A percentile compares a stretch with the other conserved stretches of the same genome.
phyloP scores from a whole-genome alignment of 371 early-diverging fungal species.

The Lichtheimia hyalospora region DNA sequence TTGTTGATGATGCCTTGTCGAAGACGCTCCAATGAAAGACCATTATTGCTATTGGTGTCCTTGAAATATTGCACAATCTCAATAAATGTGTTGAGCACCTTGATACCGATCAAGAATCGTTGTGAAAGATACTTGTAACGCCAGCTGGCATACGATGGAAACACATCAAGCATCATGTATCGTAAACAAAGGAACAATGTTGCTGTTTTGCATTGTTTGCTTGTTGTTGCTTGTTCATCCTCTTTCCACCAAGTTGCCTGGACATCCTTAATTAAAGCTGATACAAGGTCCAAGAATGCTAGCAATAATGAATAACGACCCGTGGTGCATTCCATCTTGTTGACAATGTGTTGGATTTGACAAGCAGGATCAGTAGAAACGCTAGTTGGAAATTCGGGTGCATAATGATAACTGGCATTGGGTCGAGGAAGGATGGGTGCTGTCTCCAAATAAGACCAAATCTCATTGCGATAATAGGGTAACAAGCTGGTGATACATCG shows the following conservation, averaged over 20 bases:
- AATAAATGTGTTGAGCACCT: constrained; percentile 34
- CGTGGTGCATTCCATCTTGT: constrained; percentile 26
- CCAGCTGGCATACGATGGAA: constrained; percentile 43
- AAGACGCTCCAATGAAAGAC: constrained; percentile 18
- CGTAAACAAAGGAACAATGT: constrained; percentile 32
- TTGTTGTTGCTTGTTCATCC: neutral
- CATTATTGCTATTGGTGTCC: constrained; percentile 1
- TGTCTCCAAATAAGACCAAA: constrained; percentile 34
- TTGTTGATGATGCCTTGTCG: constrained; percentile 31
- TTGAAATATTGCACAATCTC: constrained; percentile 31
- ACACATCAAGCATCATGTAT: constrained; percentile 43
- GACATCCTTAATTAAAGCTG: constrained; percentile 35
- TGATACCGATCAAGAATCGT: constrained; percentile 40
- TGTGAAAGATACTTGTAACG: constrained; percentile 42
- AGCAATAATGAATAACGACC: constrained; percentile 36
- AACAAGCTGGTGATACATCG: constrained; percentile 35
- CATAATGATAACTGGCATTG: constrained; percentile 12
- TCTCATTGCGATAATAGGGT: constrained; percentile 25
- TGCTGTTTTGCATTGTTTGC: constrained; percentile 25
- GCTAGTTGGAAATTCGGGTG: constrained; percentile 6
- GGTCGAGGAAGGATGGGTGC: constrained; percentile 37
- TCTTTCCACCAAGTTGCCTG: constrained; percentile 37
- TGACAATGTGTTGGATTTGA: constrained; percentile 35
- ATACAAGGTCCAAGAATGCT: constrained; percentile 42
- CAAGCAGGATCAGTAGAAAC: constrained; percentile 12